A percentile compares a stretch with the other conserved stretches of the same genome.
phyloP scores from a whole-genome alignment of 768 basidiomycete species.

The Rhodotorula toruloides region DNA sequence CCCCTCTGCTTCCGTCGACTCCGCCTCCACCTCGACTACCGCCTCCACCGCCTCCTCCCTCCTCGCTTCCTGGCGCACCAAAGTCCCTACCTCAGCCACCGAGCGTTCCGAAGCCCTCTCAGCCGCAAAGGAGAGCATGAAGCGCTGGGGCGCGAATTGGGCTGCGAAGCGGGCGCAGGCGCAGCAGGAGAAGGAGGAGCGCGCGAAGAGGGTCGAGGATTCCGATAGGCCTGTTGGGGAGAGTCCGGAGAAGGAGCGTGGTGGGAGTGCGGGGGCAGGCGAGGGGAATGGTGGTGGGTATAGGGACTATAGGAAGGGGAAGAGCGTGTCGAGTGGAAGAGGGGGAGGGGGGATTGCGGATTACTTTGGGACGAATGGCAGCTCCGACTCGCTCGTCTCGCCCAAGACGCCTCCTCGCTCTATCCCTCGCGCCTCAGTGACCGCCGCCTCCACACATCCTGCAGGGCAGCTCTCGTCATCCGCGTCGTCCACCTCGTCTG shows the following conservation, averaged over 20 bases:
- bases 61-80: slow-evolving; percentile 69
- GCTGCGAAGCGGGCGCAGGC: slow-evolving; percentile 46
- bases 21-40: background rate
- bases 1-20: slow-evolving; percentile 18
- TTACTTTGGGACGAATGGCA: background rate
- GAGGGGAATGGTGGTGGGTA: background rate
- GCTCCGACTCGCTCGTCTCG: too few species aligned
- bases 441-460: background rate
- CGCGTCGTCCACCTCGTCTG: too few species aligned
- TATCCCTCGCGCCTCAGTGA: background rate
- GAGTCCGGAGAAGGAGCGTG: background rate
- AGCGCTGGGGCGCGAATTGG: slow-evolving; percentile 88
- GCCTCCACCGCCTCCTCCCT: slow-evolving; percentile 45
- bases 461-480: background rate
- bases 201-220: background rate
- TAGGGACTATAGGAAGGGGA: background rate
- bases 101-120: slow-evolving; percentile 55
- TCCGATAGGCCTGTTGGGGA: background rate
- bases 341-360: background rate
- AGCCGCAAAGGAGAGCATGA: slow-evolving; percentile 71
- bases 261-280: background rate
- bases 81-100: slow-evolving; percentile 42
- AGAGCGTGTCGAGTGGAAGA: background rate
- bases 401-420: background rate
- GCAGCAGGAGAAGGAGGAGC: background rate